Evolutionary conservation across 352 stramenopile species (phyloP), one percentile per base, ranked within the genome.

Genomic region (Pythium oligandrum): DNA sequence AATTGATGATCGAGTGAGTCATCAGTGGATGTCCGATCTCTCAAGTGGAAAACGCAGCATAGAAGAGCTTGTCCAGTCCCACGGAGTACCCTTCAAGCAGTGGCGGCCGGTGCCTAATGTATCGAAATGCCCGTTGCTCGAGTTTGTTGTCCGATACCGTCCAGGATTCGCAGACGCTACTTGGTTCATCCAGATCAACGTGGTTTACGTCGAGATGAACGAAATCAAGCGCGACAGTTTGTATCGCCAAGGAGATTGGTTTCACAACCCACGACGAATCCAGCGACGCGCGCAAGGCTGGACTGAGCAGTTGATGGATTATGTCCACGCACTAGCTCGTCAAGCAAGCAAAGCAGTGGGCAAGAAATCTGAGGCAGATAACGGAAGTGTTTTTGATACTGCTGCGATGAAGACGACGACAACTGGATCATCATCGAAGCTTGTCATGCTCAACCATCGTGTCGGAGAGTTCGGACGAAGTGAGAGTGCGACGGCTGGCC

Each of bases 141-240:
- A 95, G 17, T 83, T 75, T 55, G 77, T 95, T 12, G 75, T 90
- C 33, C 70, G 64, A 5, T 95, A 91, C 68, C 74, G 77, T 2
- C 75, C 79, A 1, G 80, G 76, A 3, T 86, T 76, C 40, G 69
- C 70, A 6, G 75, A 91, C 35, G 83, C 84, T 10, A 92, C 84
- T 33, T 95, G 84, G 84, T 92, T 89, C 57, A 75, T 91, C 34
- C 77, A 76, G 3, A 60, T 91, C 34, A 95, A 95, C 60, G 84
- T 95, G 12, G 73, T 95, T 38, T 95, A 93, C 61, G 87, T 84
- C 31, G 84, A 95, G 55, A 83, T 92, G 71, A 75, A 90, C 44
- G 83, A 90, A 45, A 85, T 93, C 42, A 83, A 90, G 62, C 76
- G 80, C 0, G 82, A 91, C 45, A 76, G 67, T 4, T 56, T 64